These are phyloP conservation scores for Alnus rubra DNA, from an alignment of 306 rosid genomes.

Conservation along the genomic window DNA sequence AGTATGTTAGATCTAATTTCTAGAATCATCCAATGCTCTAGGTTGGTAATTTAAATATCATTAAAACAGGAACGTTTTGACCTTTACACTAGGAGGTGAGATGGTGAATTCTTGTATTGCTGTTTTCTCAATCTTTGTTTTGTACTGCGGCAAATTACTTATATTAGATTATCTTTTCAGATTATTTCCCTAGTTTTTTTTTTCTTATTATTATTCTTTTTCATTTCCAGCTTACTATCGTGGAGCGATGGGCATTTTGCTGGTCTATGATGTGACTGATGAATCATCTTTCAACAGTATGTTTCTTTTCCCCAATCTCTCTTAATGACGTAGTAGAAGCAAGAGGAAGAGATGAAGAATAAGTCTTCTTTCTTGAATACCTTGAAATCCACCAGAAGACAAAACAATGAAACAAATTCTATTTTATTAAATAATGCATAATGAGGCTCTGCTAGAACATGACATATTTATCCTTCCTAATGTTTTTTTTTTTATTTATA, in stretches of 20 bases:
- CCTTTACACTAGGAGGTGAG: neutral
- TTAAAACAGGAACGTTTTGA: neutral
- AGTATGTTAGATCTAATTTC: neutral
- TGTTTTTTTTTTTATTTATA: too few species aligned
- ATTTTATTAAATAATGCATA: too few species aligned
- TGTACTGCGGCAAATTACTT: neutral
- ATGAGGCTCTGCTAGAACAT: too few species aligned
- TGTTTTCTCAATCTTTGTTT: neutral
- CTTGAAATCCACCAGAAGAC: too few species aligned
- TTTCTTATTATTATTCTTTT: neutral
- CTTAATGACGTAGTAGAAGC: too few species aligned
- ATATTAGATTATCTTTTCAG: neutral
- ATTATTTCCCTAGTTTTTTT: neutral
- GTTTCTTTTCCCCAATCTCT: neutral
- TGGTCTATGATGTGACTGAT: constrained; percentile 91
- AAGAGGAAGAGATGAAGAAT: too few species aligned
- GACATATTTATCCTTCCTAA: too few species aligned
- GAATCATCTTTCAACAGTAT: constrained; percentile 97
- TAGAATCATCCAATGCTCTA: neutral
- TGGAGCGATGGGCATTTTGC: constrained; percentile 97
- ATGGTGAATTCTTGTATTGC: neutral
- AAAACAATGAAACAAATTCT: too few species aligned
- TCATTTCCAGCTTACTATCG: constrained; percentile 86
- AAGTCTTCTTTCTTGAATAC: too few species aligned
- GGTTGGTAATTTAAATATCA: neutral